Base-by-base conservation (phyloP, 1,284 basidiomycete genomes). In the Cutaneotrichosporon sp. region DNA sequence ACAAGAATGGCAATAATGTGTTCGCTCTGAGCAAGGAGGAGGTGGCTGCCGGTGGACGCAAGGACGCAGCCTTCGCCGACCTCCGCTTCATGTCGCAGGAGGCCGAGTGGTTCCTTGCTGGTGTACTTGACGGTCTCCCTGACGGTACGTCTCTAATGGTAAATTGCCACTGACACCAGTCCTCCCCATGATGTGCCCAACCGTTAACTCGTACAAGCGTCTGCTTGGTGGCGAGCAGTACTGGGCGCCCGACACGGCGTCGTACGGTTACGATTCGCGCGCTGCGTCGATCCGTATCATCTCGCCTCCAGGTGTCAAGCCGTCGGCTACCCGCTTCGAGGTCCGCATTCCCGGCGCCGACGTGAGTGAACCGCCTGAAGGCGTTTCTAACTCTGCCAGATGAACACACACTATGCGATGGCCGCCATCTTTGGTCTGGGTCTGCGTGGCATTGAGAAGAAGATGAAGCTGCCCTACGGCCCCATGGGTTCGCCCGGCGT, bases 191-290 rank as follows among this genome's bases (percentile, higher is more conserved):
- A 77, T 96, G 53, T 92, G 93, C 34, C 91, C 92, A 1, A 96
- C 88, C 0, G 87, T 96, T 74, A 94, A 94, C 68, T 90, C 90
- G n/a, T 98, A 97, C 78, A 98, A 97, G 72, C 88, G 93, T 18
- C 82, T 98, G 13, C 85, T 90, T 15, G 92, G 88, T n/a, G 92
- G 92, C 17, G 90, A 91, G 75, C 74, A 87, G 1, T 93, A 88
- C 78, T 96, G 90, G 90, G 92, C 92, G 2, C 92, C 92, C 3
- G 94, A 92, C 68, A 85, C 90, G 8, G 81, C 89, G 23, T 76
- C 77, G 13, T 97, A 92, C 70, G 93, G 92, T 2, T 97, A 94
- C 73, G 94, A 97, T 76, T 92, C 89, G 20, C 87, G 93, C 30
- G 84, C 86, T 0, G 92, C 90, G 2, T 91, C 89, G 10, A 83